Conservation (phyloP, 2,329 filamentous ascomycete species). For the Alternaria ventricosa region DNA sequence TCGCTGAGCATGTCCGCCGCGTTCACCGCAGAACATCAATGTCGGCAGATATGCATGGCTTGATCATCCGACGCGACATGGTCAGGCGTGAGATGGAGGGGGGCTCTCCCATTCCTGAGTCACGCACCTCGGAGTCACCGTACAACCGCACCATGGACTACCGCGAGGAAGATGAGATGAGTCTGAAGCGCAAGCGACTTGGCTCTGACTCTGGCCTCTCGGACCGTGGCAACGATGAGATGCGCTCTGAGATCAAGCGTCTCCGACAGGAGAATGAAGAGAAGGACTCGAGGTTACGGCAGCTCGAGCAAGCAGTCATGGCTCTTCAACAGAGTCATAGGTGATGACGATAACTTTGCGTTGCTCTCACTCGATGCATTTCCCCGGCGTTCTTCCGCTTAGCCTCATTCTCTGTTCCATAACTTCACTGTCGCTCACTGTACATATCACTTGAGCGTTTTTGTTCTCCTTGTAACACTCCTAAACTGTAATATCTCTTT, state of each 20-base stretch:
- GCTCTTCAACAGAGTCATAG: conserved; percentile 40
- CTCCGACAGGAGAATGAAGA: conserved; percentile 51
- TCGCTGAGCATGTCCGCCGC: conserved; percentile 89
- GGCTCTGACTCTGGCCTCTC: conserved; percentile 34
- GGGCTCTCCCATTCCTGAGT: conserved; percentile 27
- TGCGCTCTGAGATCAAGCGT: conserved; percentile 50
- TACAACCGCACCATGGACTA: conserved; percentile 32
- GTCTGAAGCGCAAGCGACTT: conserved; percentile 43
- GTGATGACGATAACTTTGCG: conserved; percentile 3
- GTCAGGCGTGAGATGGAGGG: conserved; percentile 25
- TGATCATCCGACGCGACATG: conserved; percentile 38
- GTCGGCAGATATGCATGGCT: conserved; percentile 43
- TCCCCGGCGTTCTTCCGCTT: not conserved
- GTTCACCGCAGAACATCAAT: conserved; percentile 67
- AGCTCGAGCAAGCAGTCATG: conserved; percentile 46
- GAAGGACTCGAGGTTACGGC: conserved; percentile 47
- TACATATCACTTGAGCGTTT: conserved; percentile 10
- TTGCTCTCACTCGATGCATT: not conserved
- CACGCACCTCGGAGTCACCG: conserved; percentile 33
- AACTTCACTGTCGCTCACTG: conserved; percentile 12
- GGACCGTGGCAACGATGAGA: conserved; percentile 37
- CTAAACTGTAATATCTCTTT: conserved; percentile 16
- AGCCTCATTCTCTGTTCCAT: conserved; percentile 21
- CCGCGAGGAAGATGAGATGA: conserved; percentile 33
- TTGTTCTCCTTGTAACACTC: not conserved